Conservation (phyloP, 1,139 yeast genomes). For the Taiozyma onychis region DNA sequence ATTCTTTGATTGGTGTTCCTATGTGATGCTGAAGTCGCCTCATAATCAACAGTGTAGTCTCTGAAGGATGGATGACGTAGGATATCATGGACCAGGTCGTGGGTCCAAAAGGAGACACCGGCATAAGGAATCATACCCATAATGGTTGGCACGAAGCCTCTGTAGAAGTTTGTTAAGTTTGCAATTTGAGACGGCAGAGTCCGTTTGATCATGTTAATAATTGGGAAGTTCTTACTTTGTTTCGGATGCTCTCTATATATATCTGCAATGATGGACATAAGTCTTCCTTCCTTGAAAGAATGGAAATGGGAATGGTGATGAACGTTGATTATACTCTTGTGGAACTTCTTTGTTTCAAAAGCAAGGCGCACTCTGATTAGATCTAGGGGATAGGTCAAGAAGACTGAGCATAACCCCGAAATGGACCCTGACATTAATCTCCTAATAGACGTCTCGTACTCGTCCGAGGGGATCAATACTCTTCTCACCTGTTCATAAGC, state of each 20-base stretch:
- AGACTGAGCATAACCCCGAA: constrained; percentile 82
- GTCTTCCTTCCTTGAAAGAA: constrained; percentile 41
- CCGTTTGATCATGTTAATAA: constrained; percentile 19
- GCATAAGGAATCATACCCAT: constrained; percentile 97
- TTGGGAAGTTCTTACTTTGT: constrained; percentile 20
- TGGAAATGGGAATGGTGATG: constrained; percentile 24
- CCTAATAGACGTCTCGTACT: constrained; percentile 73
- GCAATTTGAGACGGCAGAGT: constrained; percentile 29
- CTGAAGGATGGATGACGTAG: constrained; percentile 55
- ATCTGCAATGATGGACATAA: constrained; percentile 45
- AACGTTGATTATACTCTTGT: constrained; percentile 12
- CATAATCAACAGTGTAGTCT: constrained; percentile 45
- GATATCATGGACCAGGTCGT: constrained; percentile 84
- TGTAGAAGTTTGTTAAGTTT: constrained; percentile 64
- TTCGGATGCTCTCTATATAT: constrained; percentile 62
- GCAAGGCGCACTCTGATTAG: constrained; percentile 88
- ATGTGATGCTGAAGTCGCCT: constrained; percentile 2
- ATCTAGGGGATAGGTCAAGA: constrained; percentile 89
- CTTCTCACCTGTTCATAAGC: constrained; percentile 91
- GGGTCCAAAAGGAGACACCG: constrained; percentile 94
- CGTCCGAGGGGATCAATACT: constrained; percentile 65
- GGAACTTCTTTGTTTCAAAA: constrained; percentile 58
- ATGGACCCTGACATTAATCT: constrained; percentile 86
- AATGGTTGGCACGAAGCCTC: constrained; percentile 93
- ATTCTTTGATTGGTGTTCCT: constrained; percentile 29